Evolutionary conservation across 2,329 filamentous ascomycete genomes (phyloP), one percentile per base, ranked within the genome.

Genomic region (Ascochyta clinopodiicola): DNA sequence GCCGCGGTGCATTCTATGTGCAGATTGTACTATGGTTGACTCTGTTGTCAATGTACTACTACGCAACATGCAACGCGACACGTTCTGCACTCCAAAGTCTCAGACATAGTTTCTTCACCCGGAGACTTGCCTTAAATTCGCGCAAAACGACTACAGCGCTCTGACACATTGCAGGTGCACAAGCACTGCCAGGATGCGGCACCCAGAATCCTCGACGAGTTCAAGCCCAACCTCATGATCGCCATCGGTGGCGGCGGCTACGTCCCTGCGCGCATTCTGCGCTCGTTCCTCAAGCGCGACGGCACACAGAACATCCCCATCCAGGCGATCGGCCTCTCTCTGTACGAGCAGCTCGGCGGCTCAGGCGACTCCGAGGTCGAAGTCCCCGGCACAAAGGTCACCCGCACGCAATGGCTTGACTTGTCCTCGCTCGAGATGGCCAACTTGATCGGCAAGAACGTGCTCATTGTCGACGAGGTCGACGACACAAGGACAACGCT

Each of bases 201-300:
- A 35, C 84, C 86, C 62, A 82, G 83, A 68, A 96, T 98, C 76
- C 87, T 99, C 69, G 81, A 88, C 74, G 86, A 91, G 15, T 92
- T 96, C 83, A 85, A 92, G 75, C 95, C 95, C 35, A 91, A 96
- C 77, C 90, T 99, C 68, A 96, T 99, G 85, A 96, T 99, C 77
- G 95, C 95, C 75, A 98, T 98, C 76, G 95, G 95, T 69, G 95
- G 95, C 63, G 95, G 95, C 70, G 95, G 95, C 71, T 99, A 97
- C 79, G 92, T 99, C 36, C 95, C 95, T 59, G 95, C 95, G 40
- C 91, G 95, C 69, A 99, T 99, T 77, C 86, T 99, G 62, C 91
- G 67, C 80, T 98, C 95, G 19, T 99, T 99, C 84, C 90, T 99
- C 77, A 97, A 96, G 84, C 86, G 87, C 75, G 84, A 91, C 57